Conservation (phyloP, 257 asterid genomes). For the Forsythia viridissima region DNA sequence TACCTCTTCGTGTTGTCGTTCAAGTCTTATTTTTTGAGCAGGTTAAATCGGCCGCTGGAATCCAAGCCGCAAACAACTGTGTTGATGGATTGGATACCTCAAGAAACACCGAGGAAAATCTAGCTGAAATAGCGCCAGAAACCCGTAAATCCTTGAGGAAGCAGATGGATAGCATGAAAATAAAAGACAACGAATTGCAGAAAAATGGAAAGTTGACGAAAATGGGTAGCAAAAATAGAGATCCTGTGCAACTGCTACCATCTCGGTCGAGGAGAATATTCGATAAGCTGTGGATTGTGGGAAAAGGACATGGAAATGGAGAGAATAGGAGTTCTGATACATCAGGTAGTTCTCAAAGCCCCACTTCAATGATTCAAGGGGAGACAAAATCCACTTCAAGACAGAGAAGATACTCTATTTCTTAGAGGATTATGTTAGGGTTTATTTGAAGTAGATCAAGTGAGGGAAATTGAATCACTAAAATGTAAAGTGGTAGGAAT, state of each 20-base stretch:
- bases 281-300: conserved; percentile 70
- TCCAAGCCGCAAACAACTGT: conserved; percentile 32
- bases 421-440: conserved; percentile 32
- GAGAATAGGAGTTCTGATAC: conserved; percentile 83
- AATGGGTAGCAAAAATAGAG: conserved; percentile 55
- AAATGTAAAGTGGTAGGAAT: conserved; percentile 44
- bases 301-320: conserved; percentile 56
- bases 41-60: conserved; percentile 55
- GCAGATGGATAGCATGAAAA: conserved; percentile 50
- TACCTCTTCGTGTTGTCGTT: conserved; percentile 82
- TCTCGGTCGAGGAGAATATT: conserved; percentile 88
- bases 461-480: conserved; percentile 16
- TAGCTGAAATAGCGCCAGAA: conserved; percentile 44
- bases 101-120: conserved; percentile 37
- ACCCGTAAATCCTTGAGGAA: conserved; percentile 45
- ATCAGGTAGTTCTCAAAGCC: conserved; percentile 87
- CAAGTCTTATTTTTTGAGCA: conserved; percentile 83
- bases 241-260: conserved; percentile 65
- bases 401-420: conserved; percentile 75
- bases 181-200: conserved; percentile 46
- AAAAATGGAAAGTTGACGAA: conserved; percentile 42
- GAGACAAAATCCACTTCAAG: conserved; percentile 61
- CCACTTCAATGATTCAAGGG: conserved; percentile 57
- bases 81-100: conserved; percentile 36
- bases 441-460: conserved; percentile 5